Percentiles rank a stretch among this genome's conserved stretches.
phyloP scores from a whole-genome alignment of 176 grass and related monocot species.

The Juncus inflexus region DNA sequence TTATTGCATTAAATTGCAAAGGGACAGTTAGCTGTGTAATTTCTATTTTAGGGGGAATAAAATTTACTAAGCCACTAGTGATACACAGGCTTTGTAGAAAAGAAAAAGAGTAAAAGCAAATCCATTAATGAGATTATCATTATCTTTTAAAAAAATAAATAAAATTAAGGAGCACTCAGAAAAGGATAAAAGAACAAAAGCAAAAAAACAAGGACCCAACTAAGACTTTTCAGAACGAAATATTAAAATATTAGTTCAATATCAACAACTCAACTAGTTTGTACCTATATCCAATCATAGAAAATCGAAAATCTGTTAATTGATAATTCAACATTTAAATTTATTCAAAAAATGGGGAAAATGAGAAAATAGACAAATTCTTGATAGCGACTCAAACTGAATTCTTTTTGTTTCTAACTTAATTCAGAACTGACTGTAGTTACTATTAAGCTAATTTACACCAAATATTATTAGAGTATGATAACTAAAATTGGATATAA shows the following conservation, averaged over 20 bases:
- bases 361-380: background rate
- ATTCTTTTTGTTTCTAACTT: background rate
- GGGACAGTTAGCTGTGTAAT: background rate
- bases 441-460: too few species aligned
- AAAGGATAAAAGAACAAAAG: conserved; percentile 32
- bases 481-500: background rate
- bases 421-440: background rate
- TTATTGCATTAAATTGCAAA: conserved; percentile 19
- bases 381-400: background rate
- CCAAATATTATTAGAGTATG: too few species aligned
- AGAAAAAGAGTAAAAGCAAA: conserved; percentile 17
- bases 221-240: conserved; percentile 30
- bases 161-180: conserved; percentile 9
- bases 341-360: background rate
- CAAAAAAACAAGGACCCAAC: conserved; percentile 16
- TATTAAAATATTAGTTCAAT: conserved; percentile 25
- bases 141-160: conserved; percentile 16
- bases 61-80: conserved; percentile 24
- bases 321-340: too few species aligned
- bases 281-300: conserved; percentile 1
- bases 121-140: conserved; percentile 2
- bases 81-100: conserved; percentile 10
- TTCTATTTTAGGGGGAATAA: conserved; percentile 22
- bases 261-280: conserved; percentile 12
- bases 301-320: background rate